Base-by-base conservation (phyloP, 1,284 basidiomycete genomes). In the Rugosomyces carneus region DNA sequence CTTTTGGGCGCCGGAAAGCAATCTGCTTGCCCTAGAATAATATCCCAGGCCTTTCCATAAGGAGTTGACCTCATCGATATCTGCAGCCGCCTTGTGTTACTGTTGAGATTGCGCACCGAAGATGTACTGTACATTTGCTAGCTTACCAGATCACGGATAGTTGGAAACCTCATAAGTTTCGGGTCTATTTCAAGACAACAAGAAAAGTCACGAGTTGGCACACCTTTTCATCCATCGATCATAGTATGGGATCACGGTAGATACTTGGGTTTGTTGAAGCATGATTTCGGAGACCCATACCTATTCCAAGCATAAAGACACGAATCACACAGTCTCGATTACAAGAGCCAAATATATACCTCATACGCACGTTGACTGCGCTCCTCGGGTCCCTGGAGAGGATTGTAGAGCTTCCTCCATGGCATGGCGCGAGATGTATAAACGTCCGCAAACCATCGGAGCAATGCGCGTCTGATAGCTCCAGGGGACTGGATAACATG, bases 221-320 rank as follows among this genome's bases (percentile, higher is more conserved):
- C 54, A 88, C 85, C 73, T 84, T 53, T 72, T 69, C 73, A 93
- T 88, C 91, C 92, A 94, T 32, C 74, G 75, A 39, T 81, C 82
- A 65, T 89, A 95, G 64, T 93, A 96, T 0, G 86, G 87, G 53
- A 93, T 92, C 10, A 94, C 93, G 0, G 93, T 95, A 2, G 71
- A 76, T 19, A 90, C 87, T 60, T 93, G 93, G 0, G 95, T 98
- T 64, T 99, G 95, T 62, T 99, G 95, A 5, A 97, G 75, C 95
- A 98, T 98, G 53, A 97, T 87, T 64, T 97, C 93, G 9, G 87
- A 90, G 37, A 96, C 73, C 84, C 87, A 90, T 9, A 90, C 87
- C 83, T 91, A 52, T 34, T 34, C 15, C 19, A 23, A 26, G n/a
- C 47, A 41, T 31, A 8, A 34, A 42, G 32, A 40, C 20, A 37